phyloP scores from a whole-genome alignment of 1,139 yeast species.

The Kodamaea sp. region DNA sequence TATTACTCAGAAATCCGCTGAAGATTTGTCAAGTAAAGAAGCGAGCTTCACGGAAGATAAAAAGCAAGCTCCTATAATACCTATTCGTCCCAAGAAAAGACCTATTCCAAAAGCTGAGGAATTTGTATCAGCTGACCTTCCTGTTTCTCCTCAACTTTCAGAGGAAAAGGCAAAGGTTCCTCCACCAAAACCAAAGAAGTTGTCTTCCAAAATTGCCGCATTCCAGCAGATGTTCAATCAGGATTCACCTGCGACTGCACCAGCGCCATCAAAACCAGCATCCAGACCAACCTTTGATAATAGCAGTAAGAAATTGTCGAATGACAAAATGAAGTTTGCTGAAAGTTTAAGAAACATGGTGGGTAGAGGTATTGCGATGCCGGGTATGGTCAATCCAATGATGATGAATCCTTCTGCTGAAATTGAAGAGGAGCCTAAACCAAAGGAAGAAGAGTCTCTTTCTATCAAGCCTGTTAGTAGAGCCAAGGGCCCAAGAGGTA shows the following conservation, averaged over 20 bases:
- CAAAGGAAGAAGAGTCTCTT: constrained; percentile 7
- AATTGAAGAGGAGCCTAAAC: constrained; percentile 8
- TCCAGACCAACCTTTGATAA: not conserved
- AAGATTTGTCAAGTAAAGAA: too few species aligned
- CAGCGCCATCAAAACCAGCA: constrained; percentile 9
- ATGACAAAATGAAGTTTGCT: constrained; percentile 46
- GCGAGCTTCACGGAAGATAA: too few species aligned
- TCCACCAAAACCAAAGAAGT: constrained; percentile 71
- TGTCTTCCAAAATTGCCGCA: constrained; percentile 74
- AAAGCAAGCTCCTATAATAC: constrained; percentile 4
- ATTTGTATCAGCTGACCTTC: not conserved
- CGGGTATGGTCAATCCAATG: constrained; percentile 53
- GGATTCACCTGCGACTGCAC: constrained; percentile 8
- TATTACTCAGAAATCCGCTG: too few species aligned
- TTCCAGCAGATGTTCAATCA: constrained; percentile 66
- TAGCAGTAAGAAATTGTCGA: constrained; percentile 22
- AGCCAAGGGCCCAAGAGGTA: constrained; percentile 74
- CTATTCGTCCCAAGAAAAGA: constrained; percentile 5
- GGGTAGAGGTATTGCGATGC: constrained; percentile 53
- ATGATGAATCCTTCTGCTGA: constrained; percentile 15
- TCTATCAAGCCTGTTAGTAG: constrained; percentile 28
- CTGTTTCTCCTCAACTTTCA: constrained; percentile 5
- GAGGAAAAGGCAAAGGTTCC: constrained; percentile 35
- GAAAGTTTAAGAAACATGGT: constrained; percentile 56
- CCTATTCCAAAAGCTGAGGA: not conserved